Conservation (phyloP, 306 rosid species). For the Delonix regia region DNA sequence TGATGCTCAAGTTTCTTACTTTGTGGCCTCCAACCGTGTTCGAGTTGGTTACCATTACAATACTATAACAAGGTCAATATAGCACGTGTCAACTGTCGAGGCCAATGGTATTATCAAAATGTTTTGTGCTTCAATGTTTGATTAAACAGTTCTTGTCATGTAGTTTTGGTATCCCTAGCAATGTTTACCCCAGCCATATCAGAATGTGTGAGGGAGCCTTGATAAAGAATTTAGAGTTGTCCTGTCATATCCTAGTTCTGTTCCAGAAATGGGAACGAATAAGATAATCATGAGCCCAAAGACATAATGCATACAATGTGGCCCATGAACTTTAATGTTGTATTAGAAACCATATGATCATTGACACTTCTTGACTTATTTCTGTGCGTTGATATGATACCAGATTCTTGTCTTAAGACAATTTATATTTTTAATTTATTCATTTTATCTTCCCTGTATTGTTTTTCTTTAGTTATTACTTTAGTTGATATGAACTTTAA, state of each 20-base stretch:
- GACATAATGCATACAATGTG: neutral
- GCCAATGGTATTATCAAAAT: neutral
- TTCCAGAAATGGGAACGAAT: neutral
- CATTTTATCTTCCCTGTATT: too few relatives aligned
- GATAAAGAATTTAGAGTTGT: conserved; percentile 18
- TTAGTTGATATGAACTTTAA: too few relatives aligned
- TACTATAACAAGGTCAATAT: conserved; percentile 1
- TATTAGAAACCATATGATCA: too few relatives aligned
- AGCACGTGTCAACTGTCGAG: neutral
- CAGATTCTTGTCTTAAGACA: conserved; percentile 3
- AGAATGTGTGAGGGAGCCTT: neutral
- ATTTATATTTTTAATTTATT: conserved; percentile 23
- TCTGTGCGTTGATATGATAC: conserved; percentile 18
- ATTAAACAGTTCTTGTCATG: neutral
- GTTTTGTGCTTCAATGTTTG: neutral
- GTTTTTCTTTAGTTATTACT: too few relatives aligned
- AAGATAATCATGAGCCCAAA: neutral
- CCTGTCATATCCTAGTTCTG: neutral
- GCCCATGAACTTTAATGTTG: neutral
- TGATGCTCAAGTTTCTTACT: conserved; percentile 22
- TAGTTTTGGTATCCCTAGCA: neutral
- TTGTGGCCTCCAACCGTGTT: neutral
- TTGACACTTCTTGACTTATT: conserved; percentile 22
- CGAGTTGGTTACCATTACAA: neutral
- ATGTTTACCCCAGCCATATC: neutral